Percentiles rank a stretch among this genome's conserved stretches.
phyloP scores from a whole-genome alignment of 495 filamentous ascomycete species.

The Podospora pseudocomata region DNA sequence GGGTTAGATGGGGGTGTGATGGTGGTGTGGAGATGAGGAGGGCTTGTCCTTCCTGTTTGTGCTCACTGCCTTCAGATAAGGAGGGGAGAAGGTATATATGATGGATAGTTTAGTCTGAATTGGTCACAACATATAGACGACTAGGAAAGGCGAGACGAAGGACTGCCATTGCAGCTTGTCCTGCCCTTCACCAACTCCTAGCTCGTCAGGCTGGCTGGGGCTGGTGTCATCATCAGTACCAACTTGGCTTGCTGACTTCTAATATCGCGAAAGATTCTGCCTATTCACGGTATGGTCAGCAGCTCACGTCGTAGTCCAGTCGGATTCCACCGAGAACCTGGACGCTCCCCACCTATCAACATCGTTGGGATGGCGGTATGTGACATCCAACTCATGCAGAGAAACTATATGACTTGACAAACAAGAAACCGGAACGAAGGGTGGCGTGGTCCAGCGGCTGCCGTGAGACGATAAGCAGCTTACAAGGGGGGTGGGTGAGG shows the following conservation, averaged over 20 bases:
- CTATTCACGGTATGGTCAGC: slow-evolving; percentile 27
- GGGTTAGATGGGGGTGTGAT: not conserved
- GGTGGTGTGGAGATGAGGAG: slow-evolving; percentile 2
- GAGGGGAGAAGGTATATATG: not conserved
- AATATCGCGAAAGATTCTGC: slow-evolving; percentile 29
- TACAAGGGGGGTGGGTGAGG: slow-evolving; percentile 1
- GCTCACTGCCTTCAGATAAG: not conserved
- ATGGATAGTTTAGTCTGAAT: not conserved
- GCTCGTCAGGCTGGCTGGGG: not conserved
- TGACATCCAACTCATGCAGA: not conserved
- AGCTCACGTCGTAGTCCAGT: slow-evolving; percentile 18
- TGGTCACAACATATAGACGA: not conserved
- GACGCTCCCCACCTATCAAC: not conserved
- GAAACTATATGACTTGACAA: not conserved
- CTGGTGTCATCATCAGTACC: slow-evolving; percentile 6
- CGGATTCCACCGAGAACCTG: slow-evolving; percentile 8
- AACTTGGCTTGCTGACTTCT: slow-evolving; percentile 6
- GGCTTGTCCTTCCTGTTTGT: slow-evolving; percentile 5
- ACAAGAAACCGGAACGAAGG: slow-evolving; percentile 11
- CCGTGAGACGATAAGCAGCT: slow-evolving; percentile 22
- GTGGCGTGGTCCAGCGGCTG: slow-evolving; percentile 27
- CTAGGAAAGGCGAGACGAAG: not conserved
- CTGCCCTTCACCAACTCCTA: not conserved
- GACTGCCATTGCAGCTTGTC: not conserved
- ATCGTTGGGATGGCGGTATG: not conserved